Base-by-base conservation (phyloP, 192 early-diverging fungal species). In the Coemansia sp. region DNA sequence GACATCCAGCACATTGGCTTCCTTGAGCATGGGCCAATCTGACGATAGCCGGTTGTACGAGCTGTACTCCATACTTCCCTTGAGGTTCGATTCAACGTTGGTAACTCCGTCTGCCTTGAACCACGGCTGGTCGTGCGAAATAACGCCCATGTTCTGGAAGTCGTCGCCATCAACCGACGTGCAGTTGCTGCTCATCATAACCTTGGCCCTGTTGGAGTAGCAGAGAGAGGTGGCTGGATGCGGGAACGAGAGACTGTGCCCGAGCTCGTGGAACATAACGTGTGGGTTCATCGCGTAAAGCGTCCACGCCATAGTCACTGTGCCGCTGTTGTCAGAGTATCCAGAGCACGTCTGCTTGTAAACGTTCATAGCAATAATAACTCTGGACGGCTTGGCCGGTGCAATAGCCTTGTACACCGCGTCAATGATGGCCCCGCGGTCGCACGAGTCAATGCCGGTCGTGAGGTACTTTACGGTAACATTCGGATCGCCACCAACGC, bases 141-240 rank as follows among this genome's bases (percentile, higher is more conserved):
- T 55, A 31, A 55, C 26, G 14, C 53, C 53, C 6, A 55, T 55
- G 53, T 55, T 55, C 27, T 55, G 53, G 53, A 55, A 55, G 9
- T 29, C 17, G 7, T 55, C 53, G 4, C 23, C 22, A 7, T 55
- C 17, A n/a, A 55, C 16, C 2, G 53, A 26, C 3, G 53, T 55
- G 26, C 53, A 55, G 53, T 55, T 55, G 27, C 26, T 29, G 53
- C 53, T 55, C 53, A 55, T 55, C 53, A 29, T 55, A 14, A 55
- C 53, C 4, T 22, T 55, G 10, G 53, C 27, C 0, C 8, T 26
- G 0, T 12, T 26, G 9, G 53, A 55, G 23, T 55, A 55, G 53
- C 53, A 55, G 12, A 14, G 11, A 4, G 53, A 22, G 2, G 53
- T 35, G 19, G 26, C 53, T 1, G 53, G 29, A 5, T 55, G 53